Evolutionary conservation across 1,284 basidiomycete genomes (phyloP), one percentile per base, ranked within the genome.

Genomic region (Grifola frondosa): DNA sequence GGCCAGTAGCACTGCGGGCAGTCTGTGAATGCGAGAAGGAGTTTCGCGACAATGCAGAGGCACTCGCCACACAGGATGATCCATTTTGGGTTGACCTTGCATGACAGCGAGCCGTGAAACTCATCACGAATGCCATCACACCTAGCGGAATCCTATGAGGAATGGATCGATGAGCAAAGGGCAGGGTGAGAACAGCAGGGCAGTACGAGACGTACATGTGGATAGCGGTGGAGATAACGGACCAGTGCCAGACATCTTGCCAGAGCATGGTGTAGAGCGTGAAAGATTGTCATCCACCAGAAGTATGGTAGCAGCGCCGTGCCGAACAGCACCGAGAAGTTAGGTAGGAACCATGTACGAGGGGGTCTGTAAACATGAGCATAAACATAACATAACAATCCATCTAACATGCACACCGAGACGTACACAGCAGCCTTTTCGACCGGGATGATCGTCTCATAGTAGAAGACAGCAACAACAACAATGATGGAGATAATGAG

Each of bases 121-220:
- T 60, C 38, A 61, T 62, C 16, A 56, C 49, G 17, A 69, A 60
- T 3, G 65, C 60, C 25, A 63, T 48, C 2, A 69, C 50, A 15
- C 69, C 65, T 28, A 75, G 45, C 0, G 73, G 73, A 24, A 74
- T 49, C 60, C 69, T 74, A n/a, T n/a, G 37, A 16, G 4, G 31
- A 11, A 13, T 13, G 21, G 15, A 11, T 33, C 6, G 15, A n/a
- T 36, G 12, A 37, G 20, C 16, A 16, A 11, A 15, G 22, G 17
- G 17, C 26, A 8, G 8, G 11, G 17, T 13, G 4, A 6, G 2
- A 20, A 37, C 13, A 22, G 16, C 3, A 23, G 16, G 33, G 30
- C 16, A 32, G 21, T 28, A 21, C 21, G 21, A 23, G 31, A 56
- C 61, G 44, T 35, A 66, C 65, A 67, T 63, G 40, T 66, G 68